phyloP scores from a whole-genome alignment of 1,284 basidiomycete species.

The Veloboletus limbatus region DNA sequence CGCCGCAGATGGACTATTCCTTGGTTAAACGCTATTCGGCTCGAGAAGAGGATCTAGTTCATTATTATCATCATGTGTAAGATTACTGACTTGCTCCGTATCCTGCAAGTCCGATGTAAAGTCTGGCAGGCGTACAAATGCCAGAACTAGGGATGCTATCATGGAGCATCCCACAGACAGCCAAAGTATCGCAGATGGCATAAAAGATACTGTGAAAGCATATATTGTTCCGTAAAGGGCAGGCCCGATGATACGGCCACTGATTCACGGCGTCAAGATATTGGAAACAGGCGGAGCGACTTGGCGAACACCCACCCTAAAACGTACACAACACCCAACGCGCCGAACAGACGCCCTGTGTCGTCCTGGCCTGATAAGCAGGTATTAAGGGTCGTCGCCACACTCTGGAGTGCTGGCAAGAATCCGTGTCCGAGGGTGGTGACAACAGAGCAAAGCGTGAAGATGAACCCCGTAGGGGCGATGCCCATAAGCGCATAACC shows the following conservation, averaged over 20 bases:
- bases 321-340: slow-evolving; percentile 7
- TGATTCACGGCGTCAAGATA: not conserved
- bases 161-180: not conserved
- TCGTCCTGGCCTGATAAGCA: not conserved
- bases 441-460: slow-evolving; percentile 3
- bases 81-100: not conserved
- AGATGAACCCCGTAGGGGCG: not conserved
- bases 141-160: not conserved
- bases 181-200: slow-evolving; percentile 5
- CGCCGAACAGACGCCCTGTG: slow-evolving; percentile 2
- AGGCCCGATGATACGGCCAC: slow-evolving; percentile 4
- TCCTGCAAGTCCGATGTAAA: not conserved
- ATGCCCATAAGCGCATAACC: slow-evolving; percentile 5
- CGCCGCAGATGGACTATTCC: not conserved
- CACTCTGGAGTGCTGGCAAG: slow-evolving; percentile 2
- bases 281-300: not conserved
- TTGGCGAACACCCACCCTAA: slow-evolving; percentile 3
- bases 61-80: not conserved
- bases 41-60: not conserved
- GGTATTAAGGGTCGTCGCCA: slow-evolving; percentile 2
- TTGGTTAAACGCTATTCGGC: not conserved
- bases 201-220: not conserved
- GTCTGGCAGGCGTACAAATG: not conserved
- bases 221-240: slow-evolving; percentile 2
- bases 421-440: slow-evolving; percentile 1